Evolutionary conservation across 257 asterid genomes (phyloP).

Genomic region (Solanum ossicruentum): DNA sequence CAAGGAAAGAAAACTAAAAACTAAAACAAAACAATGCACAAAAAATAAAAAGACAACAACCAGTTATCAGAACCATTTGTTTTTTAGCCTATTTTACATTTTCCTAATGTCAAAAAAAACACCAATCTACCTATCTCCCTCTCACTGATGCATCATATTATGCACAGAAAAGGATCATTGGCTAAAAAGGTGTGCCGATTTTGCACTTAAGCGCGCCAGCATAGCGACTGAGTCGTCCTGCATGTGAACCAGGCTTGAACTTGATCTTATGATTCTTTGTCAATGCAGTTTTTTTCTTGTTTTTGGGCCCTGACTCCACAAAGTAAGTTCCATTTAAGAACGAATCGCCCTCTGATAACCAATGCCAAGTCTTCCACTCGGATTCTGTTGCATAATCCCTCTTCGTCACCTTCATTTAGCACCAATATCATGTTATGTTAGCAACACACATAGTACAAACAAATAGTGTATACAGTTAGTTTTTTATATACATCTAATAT

Average conservation of each 20-base stretch:
- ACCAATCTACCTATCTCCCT: neutral
- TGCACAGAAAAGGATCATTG: neutral
- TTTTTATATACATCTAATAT: neutral
- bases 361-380: slow-evolving; percentile 44
- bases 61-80: neutral
- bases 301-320: slow-evolving; percentile 26
- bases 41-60: neutral
- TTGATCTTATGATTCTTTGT: slow-evolving; percentile 7
- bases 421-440: neutral
- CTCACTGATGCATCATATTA: neutral
- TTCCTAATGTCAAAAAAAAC: neutral
- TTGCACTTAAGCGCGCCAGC: slow-evolving; percentile 2
- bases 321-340: slow-evolving; percentile 38
- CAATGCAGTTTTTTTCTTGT: slow-evolving; percentile 4
- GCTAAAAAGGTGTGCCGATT: neutral
- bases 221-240: neutral
- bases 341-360: slow-evolving; percentile 41
- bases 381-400: slow-evolving; percentile 12
- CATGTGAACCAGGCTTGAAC: slow-evolving; percentile 7
- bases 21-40: neutral
- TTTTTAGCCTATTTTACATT: neutral
- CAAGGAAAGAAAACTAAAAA: neutral
- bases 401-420: slow-evolving; percentile 31
- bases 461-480: neutral
- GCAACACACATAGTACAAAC: neutral